Conservation (phyloP, 768 basidiomycete species). For the Collybiopsis confluens region DNA sequence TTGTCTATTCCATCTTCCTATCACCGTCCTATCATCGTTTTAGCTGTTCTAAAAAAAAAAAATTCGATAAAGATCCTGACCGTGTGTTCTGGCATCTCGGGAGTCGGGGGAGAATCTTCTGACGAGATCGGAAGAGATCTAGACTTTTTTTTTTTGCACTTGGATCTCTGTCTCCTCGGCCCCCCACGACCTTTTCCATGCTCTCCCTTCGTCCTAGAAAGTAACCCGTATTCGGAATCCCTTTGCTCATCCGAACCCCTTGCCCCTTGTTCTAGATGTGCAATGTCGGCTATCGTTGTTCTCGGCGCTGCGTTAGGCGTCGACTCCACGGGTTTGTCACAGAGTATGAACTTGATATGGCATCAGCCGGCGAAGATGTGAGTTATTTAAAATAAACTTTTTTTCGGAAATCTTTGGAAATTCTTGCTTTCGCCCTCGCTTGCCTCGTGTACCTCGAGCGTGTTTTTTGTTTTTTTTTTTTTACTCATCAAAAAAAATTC, state of each 20-base stretch:
- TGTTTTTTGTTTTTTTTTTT: background rate
- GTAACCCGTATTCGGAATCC: too few species aligned
- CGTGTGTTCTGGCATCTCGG: background rate
- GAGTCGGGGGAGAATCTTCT: too few species aligned
- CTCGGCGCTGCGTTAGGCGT: conserved; percentile 8
- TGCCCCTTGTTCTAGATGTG: conserved; percentile 10
- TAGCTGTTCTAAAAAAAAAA: too few species aligned
- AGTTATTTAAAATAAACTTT: background rate
- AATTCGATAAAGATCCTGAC: background rate
- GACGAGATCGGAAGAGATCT: too few species aligned
- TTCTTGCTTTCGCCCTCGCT: too few species aligned
- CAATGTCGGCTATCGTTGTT: conserved; percentile 9
- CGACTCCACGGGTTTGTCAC: conserved; percentile 12
- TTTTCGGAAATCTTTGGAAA: too few species aligned
- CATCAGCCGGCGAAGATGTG: conserved; percentile 11
- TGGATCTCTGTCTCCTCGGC: background rate
- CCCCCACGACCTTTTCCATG: too few species aligned
- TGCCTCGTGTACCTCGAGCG: too few species aligned
- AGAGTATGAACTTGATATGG: conserved; percentile 14
- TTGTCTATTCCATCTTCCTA: too few species aligned
- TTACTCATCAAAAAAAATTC: too few species aligned
- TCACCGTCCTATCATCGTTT: too few species aligned
- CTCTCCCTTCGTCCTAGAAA: too few species aligned
- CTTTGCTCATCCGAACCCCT: background rate
- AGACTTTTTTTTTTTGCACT: background rate